Base-by-base conservation (phyloP, 2,329 filamentous ascomycete species). In the Neophaeococcomyces mojaviensis region DNA sequence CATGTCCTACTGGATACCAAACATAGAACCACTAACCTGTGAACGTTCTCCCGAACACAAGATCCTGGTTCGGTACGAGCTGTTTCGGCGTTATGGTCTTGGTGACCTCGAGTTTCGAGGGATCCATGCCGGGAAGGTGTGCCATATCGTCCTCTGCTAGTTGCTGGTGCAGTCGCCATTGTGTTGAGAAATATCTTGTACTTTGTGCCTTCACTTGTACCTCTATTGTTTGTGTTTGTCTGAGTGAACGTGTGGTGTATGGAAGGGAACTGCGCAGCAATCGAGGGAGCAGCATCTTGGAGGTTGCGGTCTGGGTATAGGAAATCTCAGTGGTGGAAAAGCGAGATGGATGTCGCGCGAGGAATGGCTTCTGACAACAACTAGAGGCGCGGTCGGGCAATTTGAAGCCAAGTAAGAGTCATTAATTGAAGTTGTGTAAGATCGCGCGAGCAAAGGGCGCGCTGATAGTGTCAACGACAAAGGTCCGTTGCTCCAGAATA, bases 31-130 rank as follows among this genome's bases (percentile, higher is more conserved):
- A 30, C 65, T 47, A 70, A 89, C 88, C 88, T 59, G 92, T 95
- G 68, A 98, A 98, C 40, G 82, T 84, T 55, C 79, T 79, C 53
- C 92, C 92, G 66, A 98, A 98, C 53, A 97, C 74, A 46, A 98
- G 80, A 53, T 94, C 81, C 62, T 90, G 78, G 12, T 85, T 79
- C 44, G 88, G 82, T 52, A 77, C 73, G 46, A 90, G 72, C 24
- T 76, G 64, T 68, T 90, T 92, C 9, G 90, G 92, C 3, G 76
- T 79, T 6, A 73, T 77, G 1, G 86, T 94, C 68, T 82, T 81
- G 49, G 80, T 81, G 60, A 96, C 74, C 39, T 74, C 72, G 49
- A 97, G 78, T 67, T 83, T 84, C 32, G 80, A 77, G n/a, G 84
- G 70, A 65, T 97, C 87, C 54, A 97, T 77, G 46, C 78, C 80